Conservation (phyloP, 1,284 basidiomycete species). For the Ustilago trichophora region DNA sequence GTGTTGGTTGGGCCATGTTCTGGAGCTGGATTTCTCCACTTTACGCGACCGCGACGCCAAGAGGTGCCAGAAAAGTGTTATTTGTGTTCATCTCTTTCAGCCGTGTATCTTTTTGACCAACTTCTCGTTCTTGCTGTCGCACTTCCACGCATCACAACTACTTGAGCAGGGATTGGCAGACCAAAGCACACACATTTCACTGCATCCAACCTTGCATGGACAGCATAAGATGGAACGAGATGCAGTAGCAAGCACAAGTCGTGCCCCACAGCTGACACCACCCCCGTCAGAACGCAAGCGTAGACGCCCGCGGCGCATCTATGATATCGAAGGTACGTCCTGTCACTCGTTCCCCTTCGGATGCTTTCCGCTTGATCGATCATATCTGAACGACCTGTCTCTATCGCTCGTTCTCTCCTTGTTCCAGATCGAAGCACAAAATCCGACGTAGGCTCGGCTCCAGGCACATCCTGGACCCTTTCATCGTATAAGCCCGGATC, state of each 20-base stretch:
- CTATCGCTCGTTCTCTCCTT: not conserved
- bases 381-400: not conserved
- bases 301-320: constrained; percentile 23
- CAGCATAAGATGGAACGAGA: constrained; percentile 25
- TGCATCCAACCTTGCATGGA: no score
- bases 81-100: no score
- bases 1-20: no score
- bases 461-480: constrained; percentile 87
- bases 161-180: not conserved
- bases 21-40: constrained; percentile 15
- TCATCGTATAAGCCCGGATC: constrained; percentile 97
- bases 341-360: not conserved
- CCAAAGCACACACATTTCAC: no score
- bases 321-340: constrained; percentile 34
- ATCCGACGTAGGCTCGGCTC: constrained; percentile 53
- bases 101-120: no score
- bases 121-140: not conserved
- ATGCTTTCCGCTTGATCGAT: not conserved
- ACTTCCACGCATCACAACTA: not conserved
- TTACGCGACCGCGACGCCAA: constrained; percentile 28
- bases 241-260: constrained; percentile 22
- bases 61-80: no score
- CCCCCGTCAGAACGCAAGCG: constrained; percentile 3
- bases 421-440: constrained; percentile 56
- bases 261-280: not conserved